Evolutionary conservation across 2,329 filamentous ascomycete species (phyloP), one percentile per base, ranked within the genome.

Genomic region (Xylaria polymorpha): DNA sequence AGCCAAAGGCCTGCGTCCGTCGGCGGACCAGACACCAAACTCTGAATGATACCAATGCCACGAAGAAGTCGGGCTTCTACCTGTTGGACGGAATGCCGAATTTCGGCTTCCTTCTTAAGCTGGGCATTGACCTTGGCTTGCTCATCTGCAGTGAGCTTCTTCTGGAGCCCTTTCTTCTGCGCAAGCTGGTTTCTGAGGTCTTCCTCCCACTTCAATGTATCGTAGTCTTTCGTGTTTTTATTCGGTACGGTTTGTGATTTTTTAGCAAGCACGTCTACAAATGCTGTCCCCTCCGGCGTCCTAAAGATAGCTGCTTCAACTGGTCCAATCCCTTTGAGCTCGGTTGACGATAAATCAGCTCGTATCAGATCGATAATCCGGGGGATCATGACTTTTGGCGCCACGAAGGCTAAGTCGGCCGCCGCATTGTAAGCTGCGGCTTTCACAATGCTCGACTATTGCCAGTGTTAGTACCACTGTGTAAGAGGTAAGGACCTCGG

Each of bases 161-260:
- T 95, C 75, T 94, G 90, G 69, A 92, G 89, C 0, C 95, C 95
- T 80, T 95, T 97, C 84, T 98, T 99, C 78, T 93, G 87, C n/a
- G 94, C 94, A 48, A 99, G 82, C 75, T 98, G 94, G 46, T 89
- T 87, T 66, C 94, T 87, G 8, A 99, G 85, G 72, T 99, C 96
- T 79, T 95, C 92, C 80, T 99, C 96, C 96, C 97, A 99, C 80
- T 97, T 98, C 48, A 98, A 81, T 1, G 94, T 97, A 75, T 99
- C 94, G 75, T 98, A 97, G 78, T 98, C 96, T 79, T 97, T 98
- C 58, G 89, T 91, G 76, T 94, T 97, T 82, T 97, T 98, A 81
- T 94, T 91, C 3, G 94, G 90, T 1, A 91, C 83, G 44, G 85
- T 83, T 69, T 88, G 88, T 67, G 90, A 84, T 78, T 97, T 97